Base-by-base conservation (phyloP, 164 flowering plant genomes). In the Chimonanthus salicifolius region DNA sequence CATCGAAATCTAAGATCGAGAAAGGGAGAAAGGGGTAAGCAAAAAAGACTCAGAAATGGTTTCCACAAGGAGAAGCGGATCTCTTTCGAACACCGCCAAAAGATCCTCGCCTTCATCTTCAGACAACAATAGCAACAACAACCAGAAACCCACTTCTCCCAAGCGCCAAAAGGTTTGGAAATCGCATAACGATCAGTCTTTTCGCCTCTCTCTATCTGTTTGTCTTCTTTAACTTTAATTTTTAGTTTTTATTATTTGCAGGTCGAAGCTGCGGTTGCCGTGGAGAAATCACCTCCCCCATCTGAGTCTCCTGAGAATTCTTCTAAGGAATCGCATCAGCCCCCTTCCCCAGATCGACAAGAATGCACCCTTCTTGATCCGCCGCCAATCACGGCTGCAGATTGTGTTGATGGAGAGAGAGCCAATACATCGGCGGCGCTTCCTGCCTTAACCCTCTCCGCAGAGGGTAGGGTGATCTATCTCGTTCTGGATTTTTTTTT, bases 31-130 rank as follows among this genome's bases (percentile, higher is more conserved):
- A 63, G 43, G 58, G 64, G 64, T 7, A 70, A 68, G 58, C n/a
- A 46, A 69, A 63, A 81, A 71, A 65, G 49, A 43, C 45, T 67
- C 65, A 82, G 83, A 69, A 83, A 91, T 91, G 98, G 98, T 91
- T 69, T 88, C 96, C 49, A 91, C 98, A 71, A 84, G 96, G 76
- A 85, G 97, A 45, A 91, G 92, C 82, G 94, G 94, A 88, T 90
- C 95, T 80, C 84, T 86, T 49, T 81, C 97, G 49, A 84, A 78
- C 76, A 83, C 70, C 58, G 83, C 79, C 81, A 87, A 88, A 79
- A 75, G 87, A 82, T 82, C 93, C 47, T 86, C 95, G 3, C 81
- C 95, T 47, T 83, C 91, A 0, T 90, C 87, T 20, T 88, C 33
- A 7, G 65, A 62, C 13, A 7, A 20, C 20, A 89, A 11, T 86